A percentile compares a stretch with the other conserved stretches of the same genome.
Evolutionary conservation across 2,329 filamentous ascomycete genomes (phyloP).

Genomic region (Immersiporthe knoxdaviesiana): DNA sequence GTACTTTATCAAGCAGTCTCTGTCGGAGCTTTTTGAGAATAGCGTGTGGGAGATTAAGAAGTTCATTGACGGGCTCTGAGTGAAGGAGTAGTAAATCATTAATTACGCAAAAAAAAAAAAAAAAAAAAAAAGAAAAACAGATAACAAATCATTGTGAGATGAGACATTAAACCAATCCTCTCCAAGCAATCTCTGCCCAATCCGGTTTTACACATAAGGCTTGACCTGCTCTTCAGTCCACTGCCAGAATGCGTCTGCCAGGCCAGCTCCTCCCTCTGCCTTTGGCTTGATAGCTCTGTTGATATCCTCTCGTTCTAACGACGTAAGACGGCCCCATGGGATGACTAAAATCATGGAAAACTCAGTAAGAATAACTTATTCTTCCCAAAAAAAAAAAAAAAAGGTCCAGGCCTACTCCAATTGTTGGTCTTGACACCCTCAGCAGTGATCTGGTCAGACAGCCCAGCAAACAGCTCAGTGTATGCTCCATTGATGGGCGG

Average conservation of each 20-base stretch:
- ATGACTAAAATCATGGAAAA: not conserved
- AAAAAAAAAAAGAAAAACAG: too few species aligned
- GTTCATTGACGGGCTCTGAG: conserved; percentile 1
- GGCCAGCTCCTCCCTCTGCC: conserved; percentile 18
- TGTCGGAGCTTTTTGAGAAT: conserved; percentile 44
- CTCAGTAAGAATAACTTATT: not conserved
- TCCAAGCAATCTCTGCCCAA: not conserved
- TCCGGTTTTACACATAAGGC: conserved; percentile 8
- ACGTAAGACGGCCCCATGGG: conserved; percentile 20
- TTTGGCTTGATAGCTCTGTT: not conserved
- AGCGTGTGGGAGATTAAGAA: conserved; percentile 13
- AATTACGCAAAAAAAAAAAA: too few species aligned
- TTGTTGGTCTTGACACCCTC: conserved; percentile 21
- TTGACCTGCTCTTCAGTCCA: conserved; percentile 22
- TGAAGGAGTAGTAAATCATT: too few species aligned
- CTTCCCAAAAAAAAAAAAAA: conserved; percentile 9
- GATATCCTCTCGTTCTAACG: conserved; percentile 12
- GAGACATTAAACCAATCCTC: not conserved
- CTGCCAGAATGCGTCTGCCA: conserved; percentile 15
- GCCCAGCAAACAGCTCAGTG: conserved; percentile 40
- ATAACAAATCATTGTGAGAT: not conserved
- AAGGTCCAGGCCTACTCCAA: conserved; percentile 12
- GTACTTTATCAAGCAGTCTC: conserved; percentile 44
- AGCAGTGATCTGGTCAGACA: conserved; percentile 36
- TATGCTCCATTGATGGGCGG: conserved; percentile 36